Percentiles rank a stretch among this genome's conserved stretches.
These are phyloP conservation scores for Trichoderma asperelloides DNA, from an alignment of 495 filamentous ascomycete genomes.

Conservation along the genomic window DNA sequence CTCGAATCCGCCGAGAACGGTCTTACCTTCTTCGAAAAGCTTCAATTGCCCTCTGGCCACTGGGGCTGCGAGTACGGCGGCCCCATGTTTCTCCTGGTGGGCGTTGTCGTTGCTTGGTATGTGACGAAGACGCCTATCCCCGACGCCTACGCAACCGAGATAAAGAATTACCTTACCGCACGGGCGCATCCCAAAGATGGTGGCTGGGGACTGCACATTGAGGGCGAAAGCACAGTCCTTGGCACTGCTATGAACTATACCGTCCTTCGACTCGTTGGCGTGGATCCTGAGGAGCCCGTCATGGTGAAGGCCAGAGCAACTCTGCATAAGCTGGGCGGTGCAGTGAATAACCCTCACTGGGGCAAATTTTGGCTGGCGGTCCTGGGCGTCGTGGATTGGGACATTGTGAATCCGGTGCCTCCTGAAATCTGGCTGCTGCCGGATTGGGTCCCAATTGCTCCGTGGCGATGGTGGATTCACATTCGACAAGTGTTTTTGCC, in stretches of 20 bases:
- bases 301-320: constrained; percentile 81
- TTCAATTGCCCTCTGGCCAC: constrained; percentile 81
- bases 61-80: constrained; percentile 98
- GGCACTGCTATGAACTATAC: constrained; percentile 88
- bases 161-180: constrained; percentile 87
- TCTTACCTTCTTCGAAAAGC: constrained; percentile 77
- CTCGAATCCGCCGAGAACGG: constrained; percentile 73
- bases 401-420: constrained; percentile 87
- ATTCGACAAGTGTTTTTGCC: constrained; percentile 88
- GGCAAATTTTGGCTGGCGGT: constrained; percentile 86
- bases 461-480: constrained; percentile 99
- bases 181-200: constrained; percentile 82
- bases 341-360: constrained; percentile 83
- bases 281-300: constrained; percentile 69
- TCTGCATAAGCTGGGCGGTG: constrained; percentile 80
- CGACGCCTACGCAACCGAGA: constrained; percentile 71
- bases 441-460: constrained; percentile 89
- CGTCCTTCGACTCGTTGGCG: constrained; percentile 78
- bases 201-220: constrained; percentile 94
- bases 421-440: constrained; percentile 92
- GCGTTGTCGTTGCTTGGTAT: constrained; percentile 79
- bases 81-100: constrained; percentile 76
- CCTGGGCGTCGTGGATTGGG: constrained; percentile 77
- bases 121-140: constrained; percentile 86
- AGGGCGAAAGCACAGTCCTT: constrained; percentile 87